Conservation (phyloP, 1,284 basidiomycete species). For the Flammula alnicola region DNA sequence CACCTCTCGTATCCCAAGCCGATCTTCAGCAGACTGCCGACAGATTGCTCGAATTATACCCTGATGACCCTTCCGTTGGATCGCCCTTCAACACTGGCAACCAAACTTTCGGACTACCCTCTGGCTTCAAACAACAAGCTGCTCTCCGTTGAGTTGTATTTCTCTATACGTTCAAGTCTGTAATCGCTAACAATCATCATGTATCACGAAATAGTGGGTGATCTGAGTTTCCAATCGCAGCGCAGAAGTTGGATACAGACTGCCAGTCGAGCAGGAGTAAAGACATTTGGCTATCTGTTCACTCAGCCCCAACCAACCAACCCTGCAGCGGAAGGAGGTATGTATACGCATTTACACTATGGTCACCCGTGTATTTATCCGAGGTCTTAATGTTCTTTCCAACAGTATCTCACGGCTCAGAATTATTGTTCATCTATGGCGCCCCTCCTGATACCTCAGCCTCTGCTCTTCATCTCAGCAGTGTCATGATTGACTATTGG, state of each 20-base stretch:
- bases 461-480: constrained; percentile 37
- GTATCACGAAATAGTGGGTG: constrained; percentile 45
- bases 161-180: not conserved
- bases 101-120: constrained; percentile 50
- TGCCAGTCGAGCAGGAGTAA: constrained; percentile 41
- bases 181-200: too few species aligned
- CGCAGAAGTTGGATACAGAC: constrained; percentile 46
- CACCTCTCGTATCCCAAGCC: constrained; percentile 30
- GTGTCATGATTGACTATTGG: constrained; percentile 55
- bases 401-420: constrained; percentile 44
- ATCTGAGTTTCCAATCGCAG: constrained; percentile 46
- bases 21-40: constrained; percentile 32
- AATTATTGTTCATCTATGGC: constrained; percentile 47
- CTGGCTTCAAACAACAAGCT: constrained; percentile 48
- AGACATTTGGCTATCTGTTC: constrained; percentile 53
- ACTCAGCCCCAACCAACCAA: constrained; percentile 42
- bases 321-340: constrained; percentile 38
- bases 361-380: not conserved
- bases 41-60: constrained; percentile 47
- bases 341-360: constrained; percentile 5
- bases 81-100: constrained; percentile 57
- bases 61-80: constrained; percentile 50
- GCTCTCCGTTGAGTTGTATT: constrained; percentile 32
- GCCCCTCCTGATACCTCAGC: constrained; percentile 27
- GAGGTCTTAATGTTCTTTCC: constrained; percentile 2